Evolutionary conservation across 1,284 basidiomycete species (phyloP).

Genomic region (Tilletia caries): DNA sequence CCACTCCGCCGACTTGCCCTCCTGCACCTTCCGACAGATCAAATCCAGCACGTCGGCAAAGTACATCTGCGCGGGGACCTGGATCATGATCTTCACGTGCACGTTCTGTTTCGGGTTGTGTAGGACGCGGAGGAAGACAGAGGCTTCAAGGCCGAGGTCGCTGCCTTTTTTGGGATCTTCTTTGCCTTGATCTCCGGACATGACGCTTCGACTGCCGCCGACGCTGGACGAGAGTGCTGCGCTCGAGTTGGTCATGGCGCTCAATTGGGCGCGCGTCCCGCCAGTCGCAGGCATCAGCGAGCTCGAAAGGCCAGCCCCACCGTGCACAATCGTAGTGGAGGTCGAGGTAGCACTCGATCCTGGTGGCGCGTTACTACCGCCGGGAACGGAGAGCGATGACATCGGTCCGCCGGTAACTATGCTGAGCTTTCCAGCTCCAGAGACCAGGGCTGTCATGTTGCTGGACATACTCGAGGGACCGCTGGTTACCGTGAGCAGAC

Average conservation of each 20-base stretch:
- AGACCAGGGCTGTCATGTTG: too few species aligned
- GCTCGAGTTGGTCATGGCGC: not conserved
- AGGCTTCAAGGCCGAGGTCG: conserved; percentile 18
- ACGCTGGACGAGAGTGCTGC: not conserved
- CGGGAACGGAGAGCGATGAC: not conserved
- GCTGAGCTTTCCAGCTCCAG: too few species aligned
- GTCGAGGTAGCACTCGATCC: too few species aligned
- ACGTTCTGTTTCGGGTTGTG: conserved; percentile 44
- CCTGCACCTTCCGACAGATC: conserved; percentile 45
- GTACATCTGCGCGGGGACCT: conserved; percentile 75
- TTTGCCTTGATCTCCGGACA: not conserved
- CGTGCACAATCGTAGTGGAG: too few species aligned
- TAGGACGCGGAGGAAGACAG: conserved; percentile 43
- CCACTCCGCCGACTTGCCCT: conserved; percentile 44
- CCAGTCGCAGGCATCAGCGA: too few species aligned
- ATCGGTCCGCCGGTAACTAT: too few species aligned
- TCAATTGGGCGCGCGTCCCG: too few species aligned
- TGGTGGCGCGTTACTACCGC: not conserved
- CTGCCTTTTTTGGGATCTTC: too few species aligned
- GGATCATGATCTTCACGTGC: conserved; percentile 52
- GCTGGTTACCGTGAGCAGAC: too few species aligned
- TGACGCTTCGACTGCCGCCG: not conserved
- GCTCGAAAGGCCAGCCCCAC: not conserved
- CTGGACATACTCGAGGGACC: too few species aligned
- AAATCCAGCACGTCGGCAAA: conserved; percentile 87